Evolutionary conservation across 805 yeast species (phyloP), one percentile per base, ranked within the genome.

Genomic region (Zygosaccharomyces siamensis): DNA sequence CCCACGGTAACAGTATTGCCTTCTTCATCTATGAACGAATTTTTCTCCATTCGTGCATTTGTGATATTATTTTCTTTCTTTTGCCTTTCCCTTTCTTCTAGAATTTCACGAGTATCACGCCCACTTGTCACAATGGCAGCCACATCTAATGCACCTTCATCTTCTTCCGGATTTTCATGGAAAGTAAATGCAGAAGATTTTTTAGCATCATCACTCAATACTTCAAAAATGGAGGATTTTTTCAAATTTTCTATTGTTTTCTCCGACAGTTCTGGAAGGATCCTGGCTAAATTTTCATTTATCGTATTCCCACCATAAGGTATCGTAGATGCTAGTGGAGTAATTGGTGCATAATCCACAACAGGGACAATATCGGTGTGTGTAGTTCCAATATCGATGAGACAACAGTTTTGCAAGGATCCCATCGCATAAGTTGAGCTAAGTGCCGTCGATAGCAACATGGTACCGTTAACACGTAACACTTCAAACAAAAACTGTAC

Each of bases 41-140:
- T 90, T n/a, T 71, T 75, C 58, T 86, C 92, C 50, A 83, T 65
- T 60, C 88, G 92, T 33, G 78, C 72, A 68, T 92, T 90, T 30
- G 77, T 73, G 1, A 60, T 54, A 42, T 53, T 55, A 27, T 61
- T 69, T 65, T 52, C 63, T 50, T 45, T 69, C 53, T 49, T 63
- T 54, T 60, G 74, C 56, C 70, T 72, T 58, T 82, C 85, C 52
- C 86, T 73, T 62, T 79, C 81, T 55, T 80, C 87, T 47, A 86
- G 64, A 35, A 84, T 74, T 64, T 86, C 89, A 45, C 86, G 74
- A 2, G 89, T 80, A 53, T 83, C 79, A 45, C 66, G 60, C 11
- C 83, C 89, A 52, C 87, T 83, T 1, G 93, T 79, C 10, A 90
- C 93, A 56, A 90, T 81, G 36, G 89, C 88, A 2, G 97, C 96